These are phyloP conservation scores for carrot (Daucus carota) DNA, from an alignment of 129 eudicot genomes.

Conservation along the genomic window DNA sequence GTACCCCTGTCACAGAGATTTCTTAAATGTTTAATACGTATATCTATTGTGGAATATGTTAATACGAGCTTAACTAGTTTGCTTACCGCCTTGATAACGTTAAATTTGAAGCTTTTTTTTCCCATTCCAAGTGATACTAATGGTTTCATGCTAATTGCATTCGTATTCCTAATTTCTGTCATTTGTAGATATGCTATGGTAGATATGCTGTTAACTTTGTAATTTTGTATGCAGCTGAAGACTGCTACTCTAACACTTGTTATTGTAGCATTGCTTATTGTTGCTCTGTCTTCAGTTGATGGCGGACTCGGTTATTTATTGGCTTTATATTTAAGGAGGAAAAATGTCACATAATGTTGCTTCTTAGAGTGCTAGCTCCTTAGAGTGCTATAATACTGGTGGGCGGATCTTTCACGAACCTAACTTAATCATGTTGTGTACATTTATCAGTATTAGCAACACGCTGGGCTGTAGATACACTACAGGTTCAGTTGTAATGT, in stretches of 20 bases:
- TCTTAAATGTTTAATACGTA: background rate
- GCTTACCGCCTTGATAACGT: background rate
- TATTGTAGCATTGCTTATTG: constrained; percentile 78
- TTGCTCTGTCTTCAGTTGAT: constrained; percentile 76
- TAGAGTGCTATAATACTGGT: no score
- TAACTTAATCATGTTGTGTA: background rate
- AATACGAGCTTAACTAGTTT: background rate
- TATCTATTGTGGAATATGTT: background rate
- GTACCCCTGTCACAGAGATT: no score
- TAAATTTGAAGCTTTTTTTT: background rate
- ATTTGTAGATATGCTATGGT: background rate
- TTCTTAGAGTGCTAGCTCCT: background rate
- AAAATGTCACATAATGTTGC: background rate
- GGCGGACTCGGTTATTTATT: constrained; percentile 67
- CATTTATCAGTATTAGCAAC: background rate
- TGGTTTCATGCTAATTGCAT: background rate
- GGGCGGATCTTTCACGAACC: background rate
- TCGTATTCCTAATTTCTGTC: background rate
- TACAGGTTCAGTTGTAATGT: background rate
- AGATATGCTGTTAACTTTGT: background rate
- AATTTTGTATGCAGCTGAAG: constrained; percentile 52
- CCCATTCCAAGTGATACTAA: background rate
- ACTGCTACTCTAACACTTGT: constrained; percentile 79
- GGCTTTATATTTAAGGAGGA: constrained; percentile 45
- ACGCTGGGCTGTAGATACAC: background rate